phyloP scores from a whole-genome alignment of 306 rosid species.

The Acacia acuminata region DNA sequence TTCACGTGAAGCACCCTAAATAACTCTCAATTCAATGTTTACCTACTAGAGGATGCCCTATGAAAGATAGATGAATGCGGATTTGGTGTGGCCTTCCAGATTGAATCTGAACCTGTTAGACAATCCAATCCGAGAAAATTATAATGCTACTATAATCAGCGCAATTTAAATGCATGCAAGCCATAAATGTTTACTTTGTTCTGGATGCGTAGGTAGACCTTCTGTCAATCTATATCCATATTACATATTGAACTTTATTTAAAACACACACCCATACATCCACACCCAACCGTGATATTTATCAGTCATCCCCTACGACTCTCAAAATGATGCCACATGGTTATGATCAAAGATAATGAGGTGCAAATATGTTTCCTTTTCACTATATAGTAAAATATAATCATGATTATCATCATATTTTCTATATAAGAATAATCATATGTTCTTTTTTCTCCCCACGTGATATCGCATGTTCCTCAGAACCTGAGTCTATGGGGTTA shows the following conservation, averaged over 20 bases:
- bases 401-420: background rate
- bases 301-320: background rate
- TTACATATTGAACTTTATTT: background rate
- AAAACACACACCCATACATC: background rate
- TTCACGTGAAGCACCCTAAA: constrained; percentile 15
- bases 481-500: background rate
- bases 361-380: background rate
- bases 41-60: constrained; percentile 90
- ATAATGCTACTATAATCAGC: constrained; percentile 20
- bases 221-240: background rate
- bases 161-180: background rate
- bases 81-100: constrained; percentile 98
- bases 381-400: background rate
- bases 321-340: background rate
- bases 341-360: background rate
- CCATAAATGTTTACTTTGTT: background rate
- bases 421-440: background rate
- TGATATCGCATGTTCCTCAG: background rate
- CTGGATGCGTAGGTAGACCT: constrained; percentile 5
- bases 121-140: constrained; percentile 25
- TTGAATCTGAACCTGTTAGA: constrained; percentile 80
- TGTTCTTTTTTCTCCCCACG: background rate
- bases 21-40: constrained; percentile 25
- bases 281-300: background rate
- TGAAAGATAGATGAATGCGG: constrained; percentile 90